Evolutionary conservation across 2,329 filamentous ascomycete genomes (phyloP).

Genomic region (Talaromyces sp.): DNA sequence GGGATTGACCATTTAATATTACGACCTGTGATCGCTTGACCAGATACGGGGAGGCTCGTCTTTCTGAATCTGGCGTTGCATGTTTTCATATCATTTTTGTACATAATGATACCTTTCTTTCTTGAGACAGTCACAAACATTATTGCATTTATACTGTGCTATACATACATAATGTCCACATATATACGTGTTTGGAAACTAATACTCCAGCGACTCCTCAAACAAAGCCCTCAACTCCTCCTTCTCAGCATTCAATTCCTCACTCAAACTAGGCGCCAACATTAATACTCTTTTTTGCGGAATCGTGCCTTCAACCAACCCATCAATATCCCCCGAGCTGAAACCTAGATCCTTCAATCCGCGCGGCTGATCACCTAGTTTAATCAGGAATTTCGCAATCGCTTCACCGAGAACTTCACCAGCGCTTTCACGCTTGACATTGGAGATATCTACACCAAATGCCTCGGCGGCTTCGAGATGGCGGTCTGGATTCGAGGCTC

Average conservation of each 20-base stretch:
- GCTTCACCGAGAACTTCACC: constrained; percentile 86
- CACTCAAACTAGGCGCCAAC: constrained; percentile 77
- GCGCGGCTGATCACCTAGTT: constrained; percentile 83
- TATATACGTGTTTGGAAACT: neutral
- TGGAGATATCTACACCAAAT: constrained; percentile 84
- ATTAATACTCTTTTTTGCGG: constrained; percentile 87
- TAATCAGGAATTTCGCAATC: constrained; percentile 71
- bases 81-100: neutral
- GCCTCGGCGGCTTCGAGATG: constrained; percentile 84
- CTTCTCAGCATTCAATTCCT: constrained; percentile 65
- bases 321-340: constrained; percentile 67
- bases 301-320: constrained; percentile 87
- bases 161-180: neutral
- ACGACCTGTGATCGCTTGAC: neutral
- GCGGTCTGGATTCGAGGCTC: constrained; percentile 82
- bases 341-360: constrained; percentile 85
- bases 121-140: neutral
- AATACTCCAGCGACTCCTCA: constrained; percentile 57
- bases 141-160: neutral
- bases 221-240: constrained; percentile 68
- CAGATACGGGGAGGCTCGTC: neutral
- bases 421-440: constrained; percentile 83
- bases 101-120: neutral
- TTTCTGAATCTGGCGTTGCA: neutral
- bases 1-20: neutral